Evolutionary conservation across 495 filamentous ascomycete genomes (phyloP), one percentile per base, ranked within the genome.

Genomic region (Xylaria telfairii): DNA sequence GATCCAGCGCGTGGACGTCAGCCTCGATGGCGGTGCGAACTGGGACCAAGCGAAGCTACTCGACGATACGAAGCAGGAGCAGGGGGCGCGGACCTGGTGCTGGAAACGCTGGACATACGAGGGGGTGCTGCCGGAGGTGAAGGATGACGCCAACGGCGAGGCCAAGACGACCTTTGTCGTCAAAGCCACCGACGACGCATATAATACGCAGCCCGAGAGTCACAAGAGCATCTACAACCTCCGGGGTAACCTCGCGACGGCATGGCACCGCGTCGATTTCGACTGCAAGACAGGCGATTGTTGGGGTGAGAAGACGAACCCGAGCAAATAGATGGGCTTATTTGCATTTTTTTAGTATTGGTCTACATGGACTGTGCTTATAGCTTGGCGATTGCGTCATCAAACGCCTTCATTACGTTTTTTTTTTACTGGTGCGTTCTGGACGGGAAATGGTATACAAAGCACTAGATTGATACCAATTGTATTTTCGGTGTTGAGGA

Each of bases 171-270:
- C 81, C 24, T 69, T 88, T 10, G 77, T 87, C 12, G 85, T 89
- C 74, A 89, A 89, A 76, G 87, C 87, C 28, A 83, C 82, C 24
- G 87, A 89, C 74, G 85, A 88, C 65, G 82, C 84, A 44, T 87
- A 88, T 70, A 88, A 89, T 68, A 82, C 85, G 2, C 87, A 89
- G 72, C 86, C 87, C 49, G 83, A 87, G 72, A 81, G 71, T 51
- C 83, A 87, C 66, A 77, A 77, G 67, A 78, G 79, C 41, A 86
- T 86, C 32, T 89, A 84, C 69, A 89, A 89, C 61, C 79, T 85
- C 26, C 76, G 87, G 10, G 87, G 87, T 0, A 88, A 89, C 68
- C 75, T 88, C 41, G 85, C 86, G 3, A 84, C 81, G 19, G 87
- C 86, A 6, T 89, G 87, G 87, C 86, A 89, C 66, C 82, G 86